phyloP scores from a whole-genome alignment of 345 rosid genomes.

The Heritiera littoralis region DNA sequence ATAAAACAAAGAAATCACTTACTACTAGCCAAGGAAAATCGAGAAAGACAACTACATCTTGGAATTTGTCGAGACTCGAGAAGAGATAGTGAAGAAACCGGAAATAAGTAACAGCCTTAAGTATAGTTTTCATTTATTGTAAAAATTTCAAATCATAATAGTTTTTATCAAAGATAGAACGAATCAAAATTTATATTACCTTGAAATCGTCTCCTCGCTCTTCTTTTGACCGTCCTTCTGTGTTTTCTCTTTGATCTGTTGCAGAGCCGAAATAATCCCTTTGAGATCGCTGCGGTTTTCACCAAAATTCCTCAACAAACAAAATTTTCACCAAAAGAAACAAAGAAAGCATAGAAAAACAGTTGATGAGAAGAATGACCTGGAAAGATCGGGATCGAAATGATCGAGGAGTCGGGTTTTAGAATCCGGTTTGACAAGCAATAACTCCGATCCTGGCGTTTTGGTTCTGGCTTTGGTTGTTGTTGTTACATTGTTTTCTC shows the following conservation, averaged over 20 bases:
- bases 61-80: not conserved
- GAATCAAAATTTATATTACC: constrained; percentile 33
- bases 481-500: constrained; percentile 24
- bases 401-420: constrained; percentile 48
- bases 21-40: not conserved
- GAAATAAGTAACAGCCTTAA: too few species aligned
- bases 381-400: constrained; percentile 62
- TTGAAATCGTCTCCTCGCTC: constrained; percentile 84
- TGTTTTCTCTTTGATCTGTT: constrained; percentile 73
- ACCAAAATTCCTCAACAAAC: constrained; percentile 18
- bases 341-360: not conserved
- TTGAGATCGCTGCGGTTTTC: constrained; percentile 63
- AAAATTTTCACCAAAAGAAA: too few species aligned
- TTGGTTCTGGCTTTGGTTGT: constrained; percentile 37
- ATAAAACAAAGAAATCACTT: not conserved
- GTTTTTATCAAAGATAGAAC: not conserved
- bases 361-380: constrained; percentile 31
- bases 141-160: not conserved
- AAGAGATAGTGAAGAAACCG: not conserved
- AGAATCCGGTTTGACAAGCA: constrained; percentile 40
- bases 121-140: too few species aligned
- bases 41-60: not conserved
- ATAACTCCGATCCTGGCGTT: constrained; percentile 44
- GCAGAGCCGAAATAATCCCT: constrained; percentile 83
- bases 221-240: constrained; percentile 75